These are phyloP conservation scores for Gossypium ekmanianum DNA, from an alignment of 345 rosid species.

Conservation along the genomic window DNA sequence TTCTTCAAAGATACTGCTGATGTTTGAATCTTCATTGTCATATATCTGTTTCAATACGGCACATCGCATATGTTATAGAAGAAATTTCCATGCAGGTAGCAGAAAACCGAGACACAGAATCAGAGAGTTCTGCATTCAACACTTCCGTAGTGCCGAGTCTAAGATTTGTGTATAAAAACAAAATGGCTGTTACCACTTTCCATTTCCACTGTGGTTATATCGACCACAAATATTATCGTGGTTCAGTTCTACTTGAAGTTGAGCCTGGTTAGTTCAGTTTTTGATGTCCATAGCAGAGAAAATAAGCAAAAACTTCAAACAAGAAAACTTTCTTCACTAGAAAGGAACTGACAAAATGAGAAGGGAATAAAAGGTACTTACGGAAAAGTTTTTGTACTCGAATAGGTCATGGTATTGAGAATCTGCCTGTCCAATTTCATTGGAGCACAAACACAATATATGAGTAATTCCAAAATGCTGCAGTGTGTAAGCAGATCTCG, in stretches of 20 bases:
- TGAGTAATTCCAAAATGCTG: slow-evolving; percentile 81
- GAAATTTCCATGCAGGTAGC: background rate
- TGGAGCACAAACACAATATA: slow-evolving; percentile 84
- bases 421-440: slow-evolving; percentile 96
- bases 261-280: background rate
- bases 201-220: background rate
- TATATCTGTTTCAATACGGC: slow-evolving; percentile 50
- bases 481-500: slow-evolving; percentile 76
- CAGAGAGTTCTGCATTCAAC: background rate
- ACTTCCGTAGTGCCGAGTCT: background rate
- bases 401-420: slow-evolving; percentile 78
- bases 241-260: background rate
- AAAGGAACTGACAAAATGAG: background rate
- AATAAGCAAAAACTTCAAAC: background rate
- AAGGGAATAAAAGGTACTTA: slow-evolving; percentile 35
- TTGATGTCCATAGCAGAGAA: background rate
- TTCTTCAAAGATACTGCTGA: slow-evolving; percentile 72
- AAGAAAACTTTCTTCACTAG: background rate
- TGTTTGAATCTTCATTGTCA: slow-evolving; percentile 79
- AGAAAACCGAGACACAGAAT: background rate
- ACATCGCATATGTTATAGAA: slow-evolving; percentile 8
- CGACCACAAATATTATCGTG: background rate
- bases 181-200: background rate
- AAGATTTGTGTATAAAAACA: background rate
- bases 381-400: slow-evolving; percentile 78